Conservation (phyloP, 2,329 filamentous ascomycete species). For the Ceratocystis ficicola region DNA sequence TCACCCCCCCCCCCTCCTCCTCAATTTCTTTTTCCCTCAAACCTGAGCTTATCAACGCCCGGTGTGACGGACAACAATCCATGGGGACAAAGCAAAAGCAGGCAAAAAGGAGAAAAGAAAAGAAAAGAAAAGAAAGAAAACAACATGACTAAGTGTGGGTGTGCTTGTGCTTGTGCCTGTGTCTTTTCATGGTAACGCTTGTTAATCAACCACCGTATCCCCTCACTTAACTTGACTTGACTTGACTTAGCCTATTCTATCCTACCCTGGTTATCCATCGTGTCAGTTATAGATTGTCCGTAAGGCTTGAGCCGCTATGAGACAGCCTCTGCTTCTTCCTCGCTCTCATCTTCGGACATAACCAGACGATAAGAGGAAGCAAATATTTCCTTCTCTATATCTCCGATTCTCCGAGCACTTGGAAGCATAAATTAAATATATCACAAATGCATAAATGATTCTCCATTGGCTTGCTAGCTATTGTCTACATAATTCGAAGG, state of each 20-base stretch:
- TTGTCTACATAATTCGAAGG: too few species aligned
- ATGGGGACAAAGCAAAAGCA: background rate
- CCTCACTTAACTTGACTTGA: too few species aligned
- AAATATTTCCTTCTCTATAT: background rate
- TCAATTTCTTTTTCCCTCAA: too few species aligned
- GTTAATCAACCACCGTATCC: background rate
- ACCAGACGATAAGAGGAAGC: background rate
- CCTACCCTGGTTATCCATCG: background rate
- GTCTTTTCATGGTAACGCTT: background rate
- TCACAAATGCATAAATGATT: background rate
- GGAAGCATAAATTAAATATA: background rate
- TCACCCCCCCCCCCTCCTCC: background rate
- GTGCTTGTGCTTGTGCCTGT: too few species aligned
- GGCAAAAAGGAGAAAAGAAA: background rate
- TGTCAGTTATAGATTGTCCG: background rate
- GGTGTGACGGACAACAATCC: background rate
- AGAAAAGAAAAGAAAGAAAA: background rate
- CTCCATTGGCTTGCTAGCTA: background rate
- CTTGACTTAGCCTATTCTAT: too few species aligned
- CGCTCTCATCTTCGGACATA: background rate
- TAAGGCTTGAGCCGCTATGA: background rate
- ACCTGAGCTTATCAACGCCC: background rate
- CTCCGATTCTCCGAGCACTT: slow-evolving; percentile 1
- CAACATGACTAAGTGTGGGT: background rate
- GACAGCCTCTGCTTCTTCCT: background rate